Conservation (phyloP, 345 rosid species). For the Ceriops tagal region DNA sequence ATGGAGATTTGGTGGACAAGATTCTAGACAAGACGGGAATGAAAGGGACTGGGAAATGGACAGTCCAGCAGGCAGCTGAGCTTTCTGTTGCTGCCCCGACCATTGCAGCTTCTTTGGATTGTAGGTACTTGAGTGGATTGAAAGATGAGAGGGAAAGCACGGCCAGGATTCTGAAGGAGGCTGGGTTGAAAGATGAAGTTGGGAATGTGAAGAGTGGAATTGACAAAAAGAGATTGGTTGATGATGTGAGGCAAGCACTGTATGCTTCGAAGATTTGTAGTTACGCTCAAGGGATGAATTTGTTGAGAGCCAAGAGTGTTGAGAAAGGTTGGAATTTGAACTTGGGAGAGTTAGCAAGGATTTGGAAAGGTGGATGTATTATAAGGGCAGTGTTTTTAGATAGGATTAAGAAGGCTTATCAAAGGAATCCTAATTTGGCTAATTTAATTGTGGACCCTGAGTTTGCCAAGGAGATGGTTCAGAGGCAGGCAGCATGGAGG, state of each 20-base stretch:
- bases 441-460: slow-evolving; percentile 92
- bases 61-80: slow-evolving; percentile 97
- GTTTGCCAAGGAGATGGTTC: slow-evolving; percentile 94
- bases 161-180: slow-evolving; percentile 52
- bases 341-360: slow-evolving; percentile 82
- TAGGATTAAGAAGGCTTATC: slow-evolving; percentile 94
- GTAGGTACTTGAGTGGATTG: slow-evolving; percentile 86
- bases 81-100: slow-evolving; percentile 97
- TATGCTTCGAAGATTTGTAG: slow-evolving; percentile 93
- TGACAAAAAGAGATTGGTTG: slow-evolving; percentile 84
- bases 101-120: slow-evolving; percentile 88
- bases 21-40: slow-evolving; percentile 94
- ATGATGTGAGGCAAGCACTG: slow-evolving; percentile 91
- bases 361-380: slow-evolving; percentile 98
- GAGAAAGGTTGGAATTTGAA: slow-evolving; percentile 85
- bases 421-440: slow-evolving; percentile 80
- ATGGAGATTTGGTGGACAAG: slow-evolving; percentile 84
- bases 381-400: slow-evolving; percentile 95
- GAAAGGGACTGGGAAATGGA: slow-evolving; percentile 99
- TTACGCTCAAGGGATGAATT: slow-evolving; percentile 94
- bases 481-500: slow-evolving; percentile 98
- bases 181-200: slow-evolving; percentile 75
- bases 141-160: slow-evolving; percentile 86
- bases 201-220: slow-evolving; percentile 39
- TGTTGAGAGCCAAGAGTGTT: slow-evolving; percentile 84